phyloP scores from a whole-genome alignment of 768 basidiomycete genomes.

The Leccinellum rugosiceps region DNA sequence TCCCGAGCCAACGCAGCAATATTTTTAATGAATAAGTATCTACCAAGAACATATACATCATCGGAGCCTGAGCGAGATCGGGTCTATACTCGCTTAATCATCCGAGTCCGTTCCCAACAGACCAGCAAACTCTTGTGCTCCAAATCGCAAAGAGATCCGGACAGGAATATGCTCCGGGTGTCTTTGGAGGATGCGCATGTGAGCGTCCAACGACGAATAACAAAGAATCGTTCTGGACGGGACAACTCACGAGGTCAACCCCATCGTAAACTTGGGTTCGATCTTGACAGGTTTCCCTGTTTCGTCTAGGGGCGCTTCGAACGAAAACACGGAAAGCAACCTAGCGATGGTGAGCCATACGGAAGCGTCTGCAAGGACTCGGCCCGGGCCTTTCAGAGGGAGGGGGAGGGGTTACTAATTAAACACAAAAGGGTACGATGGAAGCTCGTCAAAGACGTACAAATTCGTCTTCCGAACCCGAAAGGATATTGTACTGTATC shows the following conservation, averaged over 20 bases:
- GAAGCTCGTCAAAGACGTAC: background rate
- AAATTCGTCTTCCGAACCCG: slow-evolving; percentile 2
- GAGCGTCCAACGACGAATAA: background rate
- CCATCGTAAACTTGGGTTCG: background rate
- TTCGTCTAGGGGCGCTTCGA: slow-evolving; percentile 4
- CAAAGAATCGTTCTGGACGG: too few relatives aligned
- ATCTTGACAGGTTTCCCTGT: background rate
- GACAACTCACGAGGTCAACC: slow-evolving; percentile 4
- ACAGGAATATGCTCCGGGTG: slow-evolving; percentile 3
- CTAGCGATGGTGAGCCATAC: slow-evolving; percentile 1
- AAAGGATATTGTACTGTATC: slow-evolving; percentile 4
- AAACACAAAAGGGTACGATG: background rate
- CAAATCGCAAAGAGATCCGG: background rate
- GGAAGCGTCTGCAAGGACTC: background rate
- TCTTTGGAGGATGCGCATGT: background rate
- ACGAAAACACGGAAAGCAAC: slow-evolving; percentile 6
- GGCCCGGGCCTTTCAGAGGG: slow-evolving; percentile 3
- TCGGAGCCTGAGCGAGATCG: too few relatives aligned
- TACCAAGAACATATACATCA: background rate
- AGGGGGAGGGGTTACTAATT: background rate
- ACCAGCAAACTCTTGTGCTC: background rate
- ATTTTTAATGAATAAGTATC: background rate
- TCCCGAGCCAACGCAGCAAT: too few relatives aligned
- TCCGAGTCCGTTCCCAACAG: background rate
- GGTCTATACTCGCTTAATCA: background rate